phyloP scores from a whole-genome alignment of 495 filamentous ascomycete genomes.

The Neurospora intermedia region DNA sequence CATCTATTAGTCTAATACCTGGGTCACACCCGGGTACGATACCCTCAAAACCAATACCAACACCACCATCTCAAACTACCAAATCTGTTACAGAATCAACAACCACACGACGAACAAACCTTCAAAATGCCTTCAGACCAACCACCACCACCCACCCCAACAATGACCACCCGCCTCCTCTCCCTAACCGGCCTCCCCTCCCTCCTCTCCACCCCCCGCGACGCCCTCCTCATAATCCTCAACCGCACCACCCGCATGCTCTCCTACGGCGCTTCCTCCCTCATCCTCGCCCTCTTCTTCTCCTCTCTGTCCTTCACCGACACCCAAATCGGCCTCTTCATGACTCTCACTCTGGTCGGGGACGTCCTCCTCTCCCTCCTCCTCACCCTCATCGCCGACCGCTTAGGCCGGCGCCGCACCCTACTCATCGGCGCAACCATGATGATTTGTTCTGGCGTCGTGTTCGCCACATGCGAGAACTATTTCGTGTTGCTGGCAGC shows the following conservation, averaged over 20 bases:
- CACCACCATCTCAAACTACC: neutral
- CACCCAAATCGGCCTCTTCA: slow-evolving; percentile 68
- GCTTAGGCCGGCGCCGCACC: slow-evolving; percentile 56
- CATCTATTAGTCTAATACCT: neutral
- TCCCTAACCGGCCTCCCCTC: slow-evolving; percentile 31
- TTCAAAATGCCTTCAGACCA: neutral
- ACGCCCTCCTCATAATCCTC: slow-evolving; percentile 65
- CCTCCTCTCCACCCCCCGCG: slow-evolving; percentile 37
- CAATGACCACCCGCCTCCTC: neutral
- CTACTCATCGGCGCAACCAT: slow-evolving; percentile 53
- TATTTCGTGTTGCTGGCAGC: slow-evolving; percentile 24
- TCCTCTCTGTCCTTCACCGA: slow-evolving; percentile 53
- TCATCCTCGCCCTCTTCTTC: slow-evolving; percentile 40
- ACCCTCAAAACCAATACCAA: neutral
- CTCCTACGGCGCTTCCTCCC: slow-evolving; percentile 30
- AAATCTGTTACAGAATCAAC: neutral
- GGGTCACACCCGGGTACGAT: neutral
- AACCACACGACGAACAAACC: too few species aligned
- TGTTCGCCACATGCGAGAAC: slow-evolving; percentile 51
- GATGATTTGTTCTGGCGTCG: slow-evolving; percentile 56
- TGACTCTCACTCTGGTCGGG: slow-evolving; percentile 75
- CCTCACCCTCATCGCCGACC: slow-evolving; percentile 69
- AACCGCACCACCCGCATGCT: slow-evolving; percentile 54
- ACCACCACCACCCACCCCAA: neutral
- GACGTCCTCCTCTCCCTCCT: slow-evolving; percentile 67